Evolutionary conservation across 208 protist genomes (phyloP).

Genomic region (Wallacemonas sp.): DNA sequence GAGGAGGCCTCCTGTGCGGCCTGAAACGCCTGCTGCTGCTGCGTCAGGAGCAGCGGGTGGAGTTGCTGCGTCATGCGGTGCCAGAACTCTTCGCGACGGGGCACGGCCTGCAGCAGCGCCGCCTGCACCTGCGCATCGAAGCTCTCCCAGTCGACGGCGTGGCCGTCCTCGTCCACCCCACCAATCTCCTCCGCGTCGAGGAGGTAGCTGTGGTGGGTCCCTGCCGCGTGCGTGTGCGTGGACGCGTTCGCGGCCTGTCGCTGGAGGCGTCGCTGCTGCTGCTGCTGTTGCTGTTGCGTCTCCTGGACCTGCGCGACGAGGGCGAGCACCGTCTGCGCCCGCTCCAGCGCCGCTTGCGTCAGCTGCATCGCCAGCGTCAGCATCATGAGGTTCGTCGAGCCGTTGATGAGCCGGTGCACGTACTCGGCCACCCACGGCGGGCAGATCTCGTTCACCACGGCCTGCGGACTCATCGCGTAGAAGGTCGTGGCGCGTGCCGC

Average conservation of each 20-base stretch:
- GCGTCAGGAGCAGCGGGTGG: slow-evolving; percentile 42
- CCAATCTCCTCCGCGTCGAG: slow-evolving; percentile 23
- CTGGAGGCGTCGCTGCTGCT: neutral
- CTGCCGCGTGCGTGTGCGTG: neutral
- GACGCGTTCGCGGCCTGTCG: neutral
- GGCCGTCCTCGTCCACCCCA: slow-evolving; percentile 11
- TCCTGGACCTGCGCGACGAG: slow-evolving; percentile 55
- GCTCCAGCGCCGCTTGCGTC: slow-evolving; percentile 75
- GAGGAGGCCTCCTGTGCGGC: neutral
- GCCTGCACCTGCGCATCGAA: slow-evolving; percentile 73
- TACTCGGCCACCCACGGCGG: slow-evolving; percentile 81
- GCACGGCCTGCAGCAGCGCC: slow-evolving; percentile 60
- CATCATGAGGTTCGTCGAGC: slow-evolving; percentile 72
- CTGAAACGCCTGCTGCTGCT: neutral
- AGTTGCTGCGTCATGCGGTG: slow-evolving; percentile 91
- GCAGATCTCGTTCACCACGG: slow-evolving; percentile 83
- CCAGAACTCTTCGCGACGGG: slow-evolving; percentile 90
- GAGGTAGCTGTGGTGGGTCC: slow-evolving; percentile 15
- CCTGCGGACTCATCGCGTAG: slow-evolving; percentile 72
- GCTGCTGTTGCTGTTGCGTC: slow-evolving; percentile 17
- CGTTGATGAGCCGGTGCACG: slow-evolving; percentile 83
- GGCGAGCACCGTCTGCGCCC: slow-evolving; percentile 60
- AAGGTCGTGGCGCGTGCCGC: slow-evolving; percentile 67
- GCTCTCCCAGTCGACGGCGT: slow-evolving; percentile 52
- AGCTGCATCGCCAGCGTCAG: slow-evolving; percentile 81